Base-by-base conservation (phyloP, 2,329 filamentous ascomycete genomes). In the Pseudocercospora cruenta region DNA sequence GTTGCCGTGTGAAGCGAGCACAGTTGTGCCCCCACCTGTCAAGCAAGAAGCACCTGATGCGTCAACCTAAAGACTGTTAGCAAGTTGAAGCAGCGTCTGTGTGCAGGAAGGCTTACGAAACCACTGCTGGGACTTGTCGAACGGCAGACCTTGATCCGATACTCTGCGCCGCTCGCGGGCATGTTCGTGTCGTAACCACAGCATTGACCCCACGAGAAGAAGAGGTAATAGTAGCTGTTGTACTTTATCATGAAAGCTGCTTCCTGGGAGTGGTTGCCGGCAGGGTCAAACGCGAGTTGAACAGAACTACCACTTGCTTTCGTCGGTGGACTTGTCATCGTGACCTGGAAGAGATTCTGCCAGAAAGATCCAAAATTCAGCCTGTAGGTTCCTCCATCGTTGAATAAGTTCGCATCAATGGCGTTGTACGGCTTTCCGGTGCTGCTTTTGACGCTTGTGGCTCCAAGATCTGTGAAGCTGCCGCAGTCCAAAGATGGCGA, bases 361-460 rank as follows among this genome's bases (percentile, higher is more conserved):
- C 88, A 92, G 82, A 90, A 92, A 12, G 87, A 90, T 24, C 89
- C 90, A 68, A 91, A 92, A 66, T 82, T 86, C 74, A 87, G 78
- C 61, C 83, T 81, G 63, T 83, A 84, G 16, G 81, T 80, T 59
- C 83, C 75, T 2, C 76, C 77, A 26, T 76, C 78, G 59, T 71
- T 72, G 68, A 86, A 79, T 19, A 82, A 72, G 45, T 80, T 78
- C n/a, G 76, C 72, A 60, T 83, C 90, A 71, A 92, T 84, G 54
- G 81, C 81, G 67, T 84, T 83, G 75, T 81, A 83, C 31, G 73
- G 65, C 55, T 79, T 79, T n/a, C 78, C 77, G 1, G 73, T 64
- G 28, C 62, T 71, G 2, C 80, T 81, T 6, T 70, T 47, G 65
- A 90, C 78, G 9, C 87, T 86, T 60, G 88, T 78, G 19, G 86